phyloP scores from a whole-genome alignment of 1,284 basidiomycete genomes.

The Flammula alnicola region DNA sequence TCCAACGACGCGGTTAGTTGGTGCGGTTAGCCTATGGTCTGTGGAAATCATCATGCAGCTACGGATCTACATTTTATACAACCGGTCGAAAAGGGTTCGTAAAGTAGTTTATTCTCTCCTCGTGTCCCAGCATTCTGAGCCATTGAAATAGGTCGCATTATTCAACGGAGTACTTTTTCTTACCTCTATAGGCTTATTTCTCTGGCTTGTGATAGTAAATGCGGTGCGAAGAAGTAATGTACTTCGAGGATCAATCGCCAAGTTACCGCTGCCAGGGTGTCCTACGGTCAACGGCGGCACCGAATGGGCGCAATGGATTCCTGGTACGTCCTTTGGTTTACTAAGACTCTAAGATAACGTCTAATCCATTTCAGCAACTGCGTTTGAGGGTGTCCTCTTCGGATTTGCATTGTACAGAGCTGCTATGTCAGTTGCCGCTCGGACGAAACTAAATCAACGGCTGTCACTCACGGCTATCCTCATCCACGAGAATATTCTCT shows the following conservation, averaged over 20 bases:
- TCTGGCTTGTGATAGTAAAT: slow-evolving; percentile 41
- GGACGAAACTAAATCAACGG: slow-evolving; percentile 26
- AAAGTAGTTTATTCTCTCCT: neutral
- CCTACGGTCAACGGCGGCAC: slow-evolving; percentile 45
- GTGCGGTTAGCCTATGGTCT: slow-evolving; percentile 44
- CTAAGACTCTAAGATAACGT: neutral
- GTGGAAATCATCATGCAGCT: slow-evolving; percentile 48
- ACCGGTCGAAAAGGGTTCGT: slow-evolving; percentile 38
- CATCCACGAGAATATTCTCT: slow-evolving; percentile 44
- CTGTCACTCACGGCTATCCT: slow-evolving; percentile 37
- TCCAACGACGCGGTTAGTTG: slow-evolving; percentile 40
- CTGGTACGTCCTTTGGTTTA: slow-evolving; percentile 24
- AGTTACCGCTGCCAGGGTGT: slow-evolving; percentile 43
- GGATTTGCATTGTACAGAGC: slow-evolving; percentile 43
- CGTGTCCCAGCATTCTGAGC: neutral
- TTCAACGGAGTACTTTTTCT: slow-evolving; percentile 41
- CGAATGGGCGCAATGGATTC: slow-evolving; percentile 49
- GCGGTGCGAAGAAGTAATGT: slow-evolving; percentile 33
- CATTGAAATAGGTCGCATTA: slow-evolving; percentile 31
- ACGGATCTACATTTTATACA: slow-evolving; percentile 42
- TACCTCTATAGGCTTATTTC: slow-evolving; percentile 39
- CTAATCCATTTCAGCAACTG: slow-evolving; percentile 31
- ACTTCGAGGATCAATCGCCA: slow-evolving; percentile 36
- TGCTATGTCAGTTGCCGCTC: slow-evolving; percentile 27
- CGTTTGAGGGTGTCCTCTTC: slow-evolving; percentile 43